phyloP scores from a whole-genome alignment of 2,329 filamentous ascomycete species.

The Xylariaceae sp. region DNA sequence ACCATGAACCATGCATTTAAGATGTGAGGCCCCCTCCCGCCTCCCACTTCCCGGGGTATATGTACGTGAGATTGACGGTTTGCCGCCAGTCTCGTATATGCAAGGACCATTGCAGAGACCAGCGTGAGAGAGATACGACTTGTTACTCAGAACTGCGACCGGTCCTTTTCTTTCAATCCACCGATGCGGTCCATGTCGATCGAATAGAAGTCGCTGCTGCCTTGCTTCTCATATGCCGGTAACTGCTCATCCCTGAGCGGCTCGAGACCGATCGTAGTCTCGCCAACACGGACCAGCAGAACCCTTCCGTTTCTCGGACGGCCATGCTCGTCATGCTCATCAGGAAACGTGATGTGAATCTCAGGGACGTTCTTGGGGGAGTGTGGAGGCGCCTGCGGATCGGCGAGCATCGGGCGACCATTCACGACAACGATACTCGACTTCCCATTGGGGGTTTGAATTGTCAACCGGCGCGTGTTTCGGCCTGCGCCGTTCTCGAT shows the following conservation, averaged over 20 bases:
- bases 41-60: slow-evolving; percentile 1
- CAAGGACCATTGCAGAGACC: not conserved
- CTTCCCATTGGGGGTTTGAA: slow-evolving; percentile 51
- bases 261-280: slow-evolving; percentile 81
- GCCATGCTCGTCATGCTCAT: slow-evolving; percentile 83
- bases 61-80: slow-evolving; percentile 5
- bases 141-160: slow-evolving; percentile 30
- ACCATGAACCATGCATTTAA: slow-evolving; percentile 12
- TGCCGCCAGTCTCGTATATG: not conserved
- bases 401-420: slow-evolving; percentile 66
- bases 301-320: slow-evolving; percentile 80
- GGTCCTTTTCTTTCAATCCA: slow-evolving; percentile 85
- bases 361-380: slow-evolving; percentile 83
- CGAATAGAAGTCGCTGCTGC: slow-evolving; percentile 77
- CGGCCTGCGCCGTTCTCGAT: slow-evolving; percentile 43
- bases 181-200: slow-evolving; percentile 93
- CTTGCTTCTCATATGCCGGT: slow-evolving; percentile 82
- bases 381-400: slow-evolving; percentile 67
- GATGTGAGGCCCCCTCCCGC: slow-evolving; percentile 7
- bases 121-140: not conserved
- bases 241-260: slow-evolving; percentile 75
- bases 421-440: slow-evolving; percentile 73
- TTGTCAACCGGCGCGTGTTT: slow-evolving; percentile 52
- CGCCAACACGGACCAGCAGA: slow-evolving; percentile 85
- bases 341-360: slow-evolving; percentile 97